Percentiles rank a stretch among this genome's conserved stretches.
These are phyloP conservation scores for Arthroderma sp. DNA, from an alignment of 2,329 filamentous ascomycete species.

Conservation along the genomic window DNA sequence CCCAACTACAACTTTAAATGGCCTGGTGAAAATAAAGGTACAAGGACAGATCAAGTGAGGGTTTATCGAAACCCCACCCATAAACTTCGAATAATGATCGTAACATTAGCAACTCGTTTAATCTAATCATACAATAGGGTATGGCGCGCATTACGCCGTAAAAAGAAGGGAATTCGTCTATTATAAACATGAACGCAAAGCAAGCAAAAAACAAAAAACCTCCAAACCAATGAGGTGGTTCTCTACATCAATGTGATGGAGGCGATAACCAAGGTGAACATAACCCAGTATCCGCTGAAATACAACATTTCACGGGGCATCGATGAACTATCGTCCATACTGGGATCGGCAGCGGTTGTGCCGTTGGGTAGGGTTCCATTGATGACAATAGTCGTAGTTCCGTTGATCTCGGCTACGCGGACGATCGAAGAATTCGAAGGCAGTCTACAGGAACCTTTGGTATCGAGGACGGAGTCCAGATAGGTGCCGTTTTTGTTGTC, in stretches of 20 bases:
- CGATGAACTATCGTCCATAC: slow-evolving; percentile 10
- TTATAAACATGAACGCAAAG: too few species aligned
- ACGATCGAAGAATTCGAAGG: slow-evolving; percentile 27
- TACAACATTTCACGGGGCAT: slow-evolving; percentile 15
- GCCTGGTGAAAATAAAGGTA: too few species aligned
- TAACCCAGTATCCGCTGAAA: slow-evolving; percentile 30
- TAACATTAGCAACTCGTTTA: too few species aligned
- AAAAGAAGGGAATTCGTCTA: too few species aligned
- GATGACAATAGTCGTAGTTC: slow-evolving; percentile 32
- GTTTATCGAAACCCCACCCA: too few species aligned
- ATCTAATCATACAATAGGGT: too few species aligned
- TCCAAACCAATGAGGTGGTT: not conserved
- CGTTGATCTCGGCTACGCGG: slow-evolving; percentile 28
- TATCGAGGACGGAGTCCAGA: slow-evolving; percentile 30
- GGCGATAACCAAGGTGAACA: slow-evolving; percentile 24
- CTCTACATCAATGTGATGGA: slow-evolving; percentile 24
- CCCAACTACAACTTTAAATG: too few species aligned
- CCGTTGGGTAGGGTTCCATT: slow-evolving; percentile 36
- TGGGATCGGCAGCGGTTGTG: slow-evolving; percentile 26
- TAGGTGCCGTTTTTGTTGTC: slow-evolving; percentile 32
- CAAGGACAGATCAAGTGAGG: too few species aligned
- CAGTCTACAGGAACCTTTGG: slow-evolving; percentile 20
- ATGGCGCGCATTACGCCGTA: too few species aligned
- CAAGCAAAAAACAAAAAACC: not conserved
- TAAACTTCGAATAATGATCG: too few species aligned